A percentile compares a stretch with the other conserved stretches of the same genome.
Evolutionary conservation across 805 yeast species (phyloP).

Genomic region (Saturnispora kantuleensis): DNA sequence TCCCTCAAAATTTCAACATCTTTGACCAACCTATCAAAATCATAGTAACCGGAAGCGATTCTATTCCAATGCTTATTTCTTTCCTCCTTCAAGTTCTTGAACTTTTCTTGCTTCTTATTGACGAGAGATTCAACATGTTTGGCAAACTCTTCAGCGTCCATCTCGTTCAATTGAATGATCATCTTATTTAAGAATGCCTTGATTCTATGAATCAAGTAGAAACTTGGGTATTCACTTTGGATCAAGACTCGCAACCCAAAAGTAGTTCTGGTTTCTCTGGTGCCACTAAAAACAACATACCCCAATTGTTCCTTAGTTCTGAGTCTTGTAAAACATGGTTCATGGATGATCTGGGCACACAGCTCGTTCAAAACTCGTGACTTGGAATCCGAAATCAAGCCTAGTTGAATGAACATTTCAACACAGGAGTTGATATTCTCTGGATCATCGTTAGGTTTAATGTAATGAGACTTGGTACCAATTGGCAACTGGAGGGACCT

Average conservation of each 20-base stretch:
- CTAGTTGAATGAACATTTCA: slow-evolving; percentile 67
- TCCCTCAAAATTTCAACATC: slow-evolving; percentile 48
- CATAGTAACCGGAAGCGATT: slow-evolving; percentile 69
- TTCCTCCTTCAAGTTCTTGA: slow-evolving; percentile 76
- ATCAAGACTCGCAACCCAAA: slow-evolving; percentile 65
- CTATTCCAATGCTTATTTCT: slow-evolving; percentile 51
- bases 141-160: slow-evolving; percentile 56
- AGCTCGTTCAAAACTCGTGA: slow-evolving; percentile 48
- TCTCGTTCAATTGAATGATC: slow-evolving; percentile 24
- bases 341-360: slow-evolving; percentile 62
- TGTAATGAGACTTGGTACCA: slow-evolving; percentile 35
- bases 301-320: slow-evolving; percentile 95
- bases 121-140: slow-evolving; percentile 63
- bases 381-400: slow-evolving; percentile 34
- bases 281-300: slow-evolving; percentile 80
- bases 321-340: slow-evolving; percentile 82
- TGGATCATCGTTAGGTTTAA: slow-evolving; percentile 46
- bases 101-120: slow-evolving; percentile 55
- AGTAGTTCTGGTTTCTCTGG: slow-evolving; percentile 57
- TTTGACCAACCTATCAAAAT: slow-evolving; percentile 49
- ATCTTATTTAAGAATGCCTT: slow-evolving; percentile 45
- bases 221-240: slow-evolving; percentile 74
- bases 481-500: slow-evolving; percentile 35
- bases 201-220: slow-evolving; percentile 68
- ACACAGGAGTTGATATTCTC: slow-evolving; percentile 77